Percentiles rank a stretch among this genome's conserved stretches.
Conservation (phyloP, 176 grass and related monocot genomes). For the Aegilops sharonensis region DNA sequence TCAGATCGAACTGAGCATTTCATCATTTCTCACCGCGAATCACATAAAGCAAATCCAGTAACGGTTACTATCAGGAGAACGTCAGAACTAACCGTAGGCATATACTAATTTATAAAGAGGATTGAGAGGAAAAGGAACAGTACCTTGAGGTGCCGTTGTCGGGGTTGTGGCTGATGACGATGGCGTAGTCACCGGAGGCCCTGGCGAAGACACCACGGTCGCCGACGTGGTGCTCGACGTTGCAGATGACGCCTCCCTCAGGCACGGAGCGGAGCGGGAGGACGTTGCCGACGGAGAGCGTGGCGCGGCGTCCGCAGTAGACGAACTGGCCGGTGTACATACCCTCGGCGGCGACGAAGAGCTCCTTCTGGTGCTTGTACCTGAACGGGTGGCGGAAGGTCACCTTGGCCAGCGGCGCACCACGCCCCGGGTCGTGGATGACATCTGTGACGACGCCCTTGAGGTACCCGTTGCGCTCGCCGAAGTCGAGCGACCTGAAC, state of each 20-base stretch:
- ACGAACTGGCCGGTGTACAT: conserved; percentile 95
- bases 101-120: no score
- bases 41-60: not conserved
- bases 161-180: conserved; percentile 91
- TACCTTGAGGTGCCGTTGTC: conserved; percentile 91
- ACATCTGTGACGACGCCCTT: conserved; percentile 89
- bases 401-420: conserved; percentile 82
- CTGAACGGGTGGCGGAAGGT: conserved; percentile 92
- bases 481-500: conserved; percentile 88
- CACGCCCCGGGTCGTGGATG: conserved; percentile 88
- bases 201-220: conserved; percentile 85
- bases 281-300: conserved; percentile 80
- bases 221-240: conserved; percentile 92
- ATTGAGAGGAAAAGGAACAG: rapidly evolving
- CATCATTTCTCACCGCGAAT: not conserved
- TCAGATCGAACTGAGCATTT: not conserved
- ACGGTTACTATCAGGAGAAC: not conserved
- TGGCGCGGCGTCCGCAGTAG: conserved; percentile 91
- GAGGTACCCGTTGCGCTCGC: conserved; percentile 93
- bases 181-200: conserved; percentile 75
- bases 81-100: not conserved
- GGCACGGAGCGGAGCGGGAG: conserved; percentile 74
- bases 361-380: conserved; percentile 96
- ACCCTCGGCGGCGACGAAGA: conserved; percentile 88
- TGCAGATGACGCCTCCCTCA: conserved; percentile 87